These are phyloP conservation scores for Crithidia mellificae DNA, from an alignment of 208 protist species.

Conservation along the genomic window DNA sequence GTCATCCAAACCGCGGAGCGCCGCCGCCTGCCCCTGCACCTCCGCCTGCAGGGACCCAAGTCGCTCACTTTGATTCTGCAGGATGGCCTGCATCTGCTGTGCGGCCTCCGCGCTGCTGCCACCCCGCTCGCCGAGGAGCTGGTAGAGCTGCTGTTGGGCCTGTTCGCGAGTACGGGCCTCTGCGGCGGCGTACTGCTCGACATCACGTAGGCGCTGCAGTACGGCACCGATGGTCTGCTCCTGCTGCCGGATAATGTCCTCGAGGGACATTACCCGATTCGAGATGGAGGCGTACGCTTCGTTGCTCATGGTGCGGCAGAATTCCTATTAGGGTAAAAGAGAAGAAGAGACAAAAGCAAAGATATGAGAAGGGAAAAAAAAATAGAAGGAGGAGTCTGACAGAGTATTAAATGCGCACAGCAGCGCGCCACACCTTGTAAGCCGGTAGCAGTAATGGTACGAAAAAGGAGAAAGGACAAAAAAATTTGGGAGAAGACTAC, in stretches of 20 bases:
- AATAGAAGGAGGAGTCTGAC: too few relatives aligned
- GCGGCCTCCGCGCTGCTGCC: conserved; percentile 20
- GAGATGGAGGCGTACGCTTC: conserved; percentile 53
- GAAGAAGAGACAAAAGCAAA: conserved; percentile 16
- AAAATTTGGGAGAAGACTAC: too few relatives aligned
- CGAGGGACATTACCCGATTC: conserved; percentile 70
- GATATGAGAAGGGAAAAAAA: too few relatives aligned
- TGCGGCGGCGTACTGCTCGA: conserved; percentile 72
- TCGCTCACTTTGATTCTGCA: conserved; percentile 55
- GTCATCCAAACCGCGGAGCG: conserved; percentile 53
- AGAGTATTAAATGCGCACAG: not conserved
- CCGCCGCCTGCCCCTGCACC: conserved; percentile 44
- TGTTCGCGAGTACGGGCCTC: conserved; percentile 53
- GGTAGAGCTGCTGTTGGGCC: conserved; percentile 48
- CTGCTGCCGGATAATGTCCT: conserved; percentile 79
- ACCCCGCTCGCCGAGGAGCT: conserved; percentile 36
- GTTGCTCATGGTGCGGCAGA: conserved; percentile 11
- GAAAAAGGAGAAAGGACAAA: not conserved
- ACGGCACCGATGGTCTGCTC: conserved; percentile 61
- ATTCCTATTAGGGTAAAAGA: not conserved
- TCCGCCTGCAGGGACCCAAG: conserved; percentile 62
- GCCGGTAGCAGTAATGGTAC: not conserved
- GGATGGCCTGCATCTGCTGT: conserved; percentile 19
- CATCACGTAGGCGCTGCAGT: conserved; percentile 70
- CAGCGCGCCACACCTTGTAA: too few relatives aligned